Percentiles rank a stretch among this genome's conserved stretches.
phyloP scores from a whole-genome alignment of 495 filamentous ascomycete genomes.

The Cercophora scortea region DNA sequence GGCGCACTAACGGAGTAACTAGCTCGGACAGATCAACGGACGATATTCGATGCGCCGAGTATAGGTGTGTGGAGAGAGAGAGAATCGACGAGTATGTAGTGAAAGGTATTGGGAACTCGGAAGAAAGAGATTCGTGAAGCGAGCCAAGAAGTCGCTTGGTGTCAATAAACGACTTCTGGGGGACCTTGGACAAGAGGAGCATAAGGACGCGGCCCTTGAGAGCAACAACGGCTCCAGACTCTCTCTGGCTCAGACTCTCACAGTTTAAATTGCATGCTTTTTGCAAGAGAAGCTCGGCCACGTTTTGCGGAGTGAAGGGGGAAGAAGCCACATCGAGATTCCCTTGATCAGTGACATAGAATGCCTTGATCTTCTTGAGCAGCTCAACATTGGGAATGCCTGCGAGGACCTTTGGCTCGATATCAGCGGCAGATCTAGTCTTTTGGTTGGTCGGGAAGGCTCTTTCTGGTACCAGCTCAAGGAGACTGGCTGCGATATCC shows the following conservation, averaged over 20 bases:
- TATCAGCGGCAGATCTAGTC: constrained; percentile 13
- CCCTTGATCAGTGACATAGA: constrained; percentile 55
- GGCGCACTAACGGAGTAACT: constrained; percentile 57
- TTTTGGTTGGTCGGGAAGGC: constrained; percentile 46
- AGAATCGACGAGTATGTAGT: constrained; percentile 52
- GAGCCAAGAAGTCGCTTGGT: constrained; percentile 47
- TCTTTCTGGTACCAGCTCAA: constrained; percentile 63
- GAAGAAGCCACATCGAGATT: constrained; percentile 42
- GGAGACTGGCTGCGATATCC: constrained; percentile 44
- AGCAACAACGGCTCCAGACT: constrained; percentile 30
- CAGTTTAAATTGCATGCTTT: constrained; percentile 50
- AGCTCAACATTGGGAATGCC: constrained; percentile 40
- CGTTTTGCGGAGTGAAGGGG: constrained; percentile 49
- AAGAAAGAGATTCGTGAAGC: constrained; percentile 38
- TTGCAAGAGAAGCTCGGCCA: constrained; percentile 55
- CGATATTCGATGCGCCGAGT: constrained; percentile 48
- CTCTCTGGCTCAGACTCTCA: constrained; percentile 29
- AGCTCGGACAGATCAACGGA: constrained; percentile 54
- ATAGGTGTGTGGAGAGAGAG: constrained; percentile 54
- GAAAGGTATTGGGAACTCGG: constrained; percentile 30
- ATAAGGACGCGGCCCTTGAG: constrained; percentile 44
- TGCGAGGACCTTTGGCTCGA: constrained; percentile 19
- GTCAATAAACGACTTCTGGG: constrained; percentile 43
- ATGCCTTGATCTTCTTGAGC: constrained; percentile 52
- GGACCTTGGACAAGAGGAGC: constrained; percentile 51